Conservation (phyloP, 495 filamentous ascomycete genomes). For the Barbatosphaeria neglecta region DNA sequence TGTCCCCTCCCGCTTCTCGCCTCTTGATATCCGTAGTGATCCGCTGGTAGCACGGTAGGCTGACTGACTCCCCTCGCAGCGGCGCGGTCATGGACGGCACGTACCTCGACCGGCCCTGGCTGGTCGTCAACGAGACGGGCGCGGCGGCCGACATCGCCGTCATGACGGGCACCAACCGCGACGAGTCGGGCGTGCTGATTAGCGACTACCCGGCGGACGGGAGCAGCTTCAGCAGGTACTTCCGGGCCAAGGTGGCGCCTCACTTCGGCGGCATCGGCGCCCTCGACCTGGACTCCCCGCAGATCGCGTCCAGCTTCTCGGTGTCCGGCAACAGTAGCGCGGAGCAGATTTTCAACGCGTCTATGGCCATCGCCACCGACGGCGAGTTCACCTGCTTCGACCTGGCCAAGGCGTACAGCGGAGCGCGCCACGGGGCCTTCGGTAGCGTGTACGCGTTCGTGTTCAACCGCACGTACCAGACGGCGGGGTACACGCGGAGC, state of each 20-base stretch:
- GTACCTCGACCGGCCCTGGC: slow-evolving; percentile 15
- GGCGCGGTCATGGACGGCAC: slow-evolving; percentile 24
- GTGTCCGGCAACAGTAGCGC: slow-evolving; percentile 15
- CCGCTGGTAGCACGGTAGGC: no score
- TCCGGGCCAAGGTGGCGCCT: slow-evolving; percentile 4
- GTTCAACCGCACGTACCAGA: slow-evolving; percentile 36
- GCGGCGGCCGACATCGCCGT: slow-evolving; percentile 13
- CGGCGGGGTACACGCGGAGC: slow-evolving; percentile 22
- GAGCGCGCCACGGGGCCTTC: slow-evolving; percentile 16
- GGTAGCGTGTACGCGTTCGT: slow-evolving; percentile 19
- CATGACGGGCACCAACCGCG: slow-evolving; percentile 28
- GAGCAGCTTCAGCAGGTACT: slow-evolving; percentile 9
- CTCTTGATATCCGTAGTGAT: no score
- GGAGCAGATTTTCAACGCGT: slow-evolving; percentile 8
- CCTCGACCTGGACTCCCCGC: slow-evolving; percentile 7
- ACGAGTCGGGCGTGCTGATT: slow-evolving; percentile 24
- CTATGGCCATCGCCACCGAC: slow-evolving; percentile 21
- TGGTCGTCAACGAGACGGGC: slow-evolving; percentile 14
- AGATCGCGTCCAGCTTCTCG: slow-evolving; percentile 7
- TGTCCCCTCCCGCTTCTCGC: no score
- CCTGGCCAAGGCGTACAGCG: slow-evolving; percentile 24
- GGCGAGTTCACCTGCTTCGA: slow-evolving; percentile 25
- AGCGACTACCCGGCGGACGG: slow-evolving; percentile 9
- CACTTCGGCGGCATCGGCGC: slow-evolving; percentile 12
- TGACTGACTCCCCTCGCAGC: slow-evolving; percentile 1